Conservation (phyloP, 192 early-diverging fungal genomes). For the Helicostylum pulchrum region DNA sequence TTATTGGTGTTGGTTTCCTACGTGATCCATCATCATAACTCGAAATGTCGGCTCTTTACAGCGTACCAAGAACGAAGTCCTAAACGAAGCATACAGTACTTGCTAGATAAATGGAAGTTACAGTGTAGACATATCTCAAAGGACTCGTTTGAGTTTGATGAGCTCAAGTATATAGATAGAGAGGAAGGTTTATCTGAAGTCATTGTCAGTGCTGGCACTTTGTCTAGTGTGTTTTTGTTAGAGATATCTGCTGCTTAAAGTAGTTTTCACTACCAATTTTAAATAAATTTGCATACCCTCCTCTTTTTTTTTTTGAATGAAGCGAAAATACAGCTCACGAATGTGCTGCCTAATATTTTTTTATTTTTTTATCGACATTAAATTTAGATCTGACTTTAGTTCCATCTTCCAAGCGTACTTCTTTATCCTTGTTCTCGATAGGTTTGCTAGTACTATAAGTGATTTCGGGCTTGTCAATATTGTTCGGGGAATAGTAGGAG, state of each 20-base stretch:
- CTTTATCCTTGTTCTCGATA: no score
- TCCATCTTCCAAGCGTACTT: no score
- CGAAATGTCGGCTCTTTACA: constrained; percentile 57
- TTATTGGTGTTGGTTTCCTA: constrained; percentile 58
- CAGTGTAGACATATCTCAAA: constrained; percentile 37
- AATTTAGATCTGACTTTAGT: no score
- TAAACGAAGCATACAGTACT: constrained; percentile 57
- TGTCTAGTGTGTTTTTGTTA: constrained; percentile 32
- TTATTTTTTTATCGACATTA: no score
- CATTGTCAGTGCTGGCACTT: constrained; percentile 11
- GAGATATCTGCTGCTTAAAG: constrained; percentile 20
- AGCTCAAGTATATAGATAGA: constrained; percentile 26
- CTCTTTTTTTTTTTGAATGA: no score
- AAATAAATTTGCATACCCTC: no score
- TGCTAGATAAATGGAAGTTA: constrained; percentile 61
- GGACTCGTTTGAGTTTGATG: constrained; percentile 38
- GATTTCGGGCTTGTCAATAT: no score
- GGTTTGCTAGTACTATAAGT: no score
- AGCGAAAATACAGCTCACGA: no score
- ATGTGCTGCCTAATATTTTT: no score
- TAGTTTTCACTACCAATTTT: no score
- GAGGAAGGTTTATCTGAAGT: constrained; percentile 4
- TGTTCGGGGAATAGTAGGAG: no score
- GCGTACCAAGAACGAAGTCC: constrained; percentile 71
- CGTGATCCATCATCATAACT: constrained; percentile 53